These are phyloP conservation scores for Homolaphlyctis polyrhiza DNA, from an alignment of 371 early-diverging fungal genomes.

Conservation along the genomic window DNA sequence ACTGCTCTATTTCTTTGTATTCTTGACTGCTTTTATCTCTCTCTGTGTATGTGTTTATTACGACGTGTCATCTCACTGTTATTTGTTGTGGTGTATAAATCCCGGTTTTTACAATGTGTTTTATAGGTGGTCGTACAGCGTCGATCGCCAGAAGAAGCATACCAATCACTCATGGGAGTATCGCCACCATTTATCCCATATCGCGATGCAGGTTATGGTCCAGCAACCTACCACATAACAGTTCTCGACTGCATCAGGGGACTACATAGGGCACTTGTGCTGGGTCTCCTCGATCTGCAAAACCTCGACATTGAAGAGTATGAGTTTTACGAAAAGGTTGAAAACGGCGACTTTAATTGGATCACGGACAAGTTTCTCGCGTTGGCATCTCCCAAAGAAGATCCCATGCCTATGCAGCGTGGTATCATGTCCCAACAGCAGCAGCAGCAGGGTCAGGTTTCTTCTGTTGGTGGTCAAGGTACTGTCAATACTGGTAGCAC, in stretches of 20 bases:
- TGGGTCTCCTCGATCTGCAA: constrained; percentile 51
- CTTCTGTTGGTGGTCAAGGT: too few species aligned
- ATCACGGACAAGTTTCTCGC: constrained; percentile 57
- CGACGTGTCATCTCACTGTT: too few species aligned
- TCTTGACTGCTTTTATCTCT: background rate
- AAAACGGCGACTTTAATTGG: constrained; percentile 67
- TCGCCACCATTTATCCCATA: constrained; percentile 45
- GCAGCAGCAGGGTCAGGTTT: background rate
- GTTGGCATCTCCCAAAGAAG: constrained; percentile 55
- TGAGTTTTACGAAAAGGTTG: constrained; percentile 58
- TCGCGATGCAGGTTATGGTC: constrained; percentile 63
- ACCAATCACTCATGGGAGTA: constrained; percentile 34
- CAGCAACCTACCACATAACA: constrained; percentile 54
- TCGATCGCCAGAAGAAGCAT: constrained; percentile 53
- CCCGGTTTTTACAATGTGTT: background rate
- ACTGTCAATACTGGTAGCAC: too few species aligned
- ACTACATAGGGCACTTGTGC: constrained; percentile 41
- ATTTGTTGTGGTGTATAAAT: background rate
- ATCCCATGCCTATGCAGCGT: constrained; percentile 15
- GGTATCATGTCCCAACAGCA: background rate
- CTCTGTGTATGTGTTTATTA: too few species aligned
- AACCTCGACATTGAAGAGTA: constrained; percentile 52
- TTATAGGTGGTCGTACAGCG: constrained; percentile 46
- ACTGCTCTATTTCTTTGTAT: background rate
- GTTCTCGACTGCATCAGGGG: constrained; percentile 58